These are phyloP conservation scores for Neofusicoccum kwambonambiense DNA, from an alignment of 2,329 filamentous ascomycete genomes.

Conservation along the genomic window DNA sequence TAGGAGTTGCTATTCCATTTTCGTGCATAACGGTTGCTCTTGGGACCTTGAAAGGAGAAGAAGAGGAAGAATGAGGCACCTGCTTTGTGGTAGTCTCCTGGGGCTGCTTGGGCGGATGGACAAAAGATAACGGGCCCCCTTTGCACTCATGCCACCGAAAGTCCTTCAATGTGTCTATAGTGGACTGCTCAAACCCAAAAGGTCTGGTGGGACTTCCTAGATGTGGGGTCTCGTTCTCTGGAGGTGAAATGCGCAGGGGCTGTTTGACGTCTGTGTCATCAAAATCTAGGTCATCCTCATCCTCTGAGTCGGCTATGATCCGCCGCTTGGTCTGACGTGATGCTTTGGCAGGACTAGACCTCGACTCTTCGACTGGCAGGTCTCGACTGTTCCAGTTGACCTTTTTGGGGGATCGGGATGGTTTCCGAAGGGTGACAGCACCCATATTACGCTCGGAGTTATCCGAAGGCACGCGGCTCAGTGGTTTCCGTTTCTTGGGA, in stretches of 20 bases:
- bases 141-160: constrained; percentile 13
- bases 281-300: constrained; percentile 8
- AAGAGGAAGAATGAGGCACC: background rate
- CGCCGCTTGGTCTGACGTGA: background rate
- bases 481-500: background rate
- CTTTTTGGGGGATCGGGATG: constrained; percentile 13
- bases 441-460: background rate
- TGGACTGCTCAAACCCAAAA: background rate
- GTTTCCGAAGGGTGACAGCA: constrained; percentile 3
- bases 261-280: background rate
- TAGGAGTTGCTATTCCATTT: background rate
- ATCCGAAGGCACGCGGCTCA: constrained; percentile 21
- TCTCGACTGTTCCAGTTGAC: background rate
- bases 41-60: background rate
- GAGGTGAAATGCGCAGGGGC: background rate
- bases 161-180: constrained; percentile 3
- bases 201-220: background rate
- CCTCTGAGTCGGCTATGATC: constrained; percentile 15
- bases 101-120: background rate
- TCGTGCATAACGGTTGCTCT: background rate
- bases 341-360: background rate
- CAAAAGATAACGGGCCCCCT: background rate
- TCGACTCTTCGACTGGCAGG: background rate
- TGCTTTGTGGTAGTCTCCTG: background rate
- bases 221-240: background rate